phyloP scores from a whole-genome alignment of 768 basidiomycete species.

The Psilocybe sp. region DNA sequence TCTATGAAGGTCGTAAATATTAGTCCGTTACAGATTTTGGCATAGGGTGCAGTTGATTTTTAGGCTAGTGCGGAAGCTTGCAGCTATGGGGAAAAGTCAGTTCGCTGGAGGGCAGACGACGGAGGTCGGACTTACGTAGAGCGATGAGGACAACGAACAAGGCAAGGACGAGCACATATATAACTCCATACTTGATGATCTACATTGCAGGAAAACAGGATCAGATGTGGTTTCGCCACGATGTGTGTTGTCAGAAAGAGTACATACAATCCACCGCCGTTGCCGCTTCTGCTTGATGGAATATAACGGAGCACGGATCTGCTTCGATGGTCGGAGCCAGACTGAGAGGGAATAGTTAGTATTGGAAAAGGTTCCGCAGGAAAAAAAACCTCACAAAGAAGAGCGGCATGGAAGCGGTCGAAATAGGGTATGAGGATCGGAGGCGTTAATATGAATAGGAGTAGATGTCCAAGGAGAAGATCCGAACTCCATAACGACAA shows the following conservation, averaged over 20 bases:
- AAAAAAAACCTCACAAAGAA: conserved; percentile 74
- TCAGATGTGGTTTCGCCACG: neutral
- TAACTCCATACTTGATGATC: conserved; percentile 81
- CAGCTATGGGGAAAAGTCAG: conserved; percentile 37
- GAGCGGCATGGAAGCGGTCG: conserved; percentile 86
- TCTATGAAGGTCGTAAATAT: conserved; percentile 35
- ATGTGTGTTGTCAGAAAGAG: neutral
- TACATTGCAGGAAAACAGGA: conserved; percentile 26
- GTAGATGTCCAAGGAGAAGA: conserved; percentile 81
- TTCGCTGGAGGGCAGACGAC: conserved; percentile 7
- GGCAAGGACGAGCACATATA: conserved; percentile 69
- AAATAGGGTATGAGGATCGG: conserved; percentile 89
- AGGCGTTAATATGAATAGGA: conserved; percentile 88
- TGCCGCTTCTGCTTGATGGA: conserved; percentile 87
- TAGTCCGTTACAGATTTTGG: conserved; percentile 56
- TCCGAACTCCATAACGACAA: conserved; percentile 94
- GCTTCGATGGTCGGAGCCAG: conserved; percentile 94
- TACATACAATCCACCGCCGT: conserved; percentile 82
- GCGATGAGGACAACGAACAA: conserved; percentile 76
- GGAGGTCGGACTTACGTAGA: conserved; percentile 54
- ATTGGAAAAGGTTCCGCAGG: neutral
- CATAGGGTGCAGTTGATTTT: conserved; percentile 66
- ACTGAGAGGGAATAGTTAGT: conserved; percentile 42
- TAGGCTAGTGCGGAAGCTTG: conserved; percentile 57
- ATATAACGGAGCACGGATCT: conserved; percentile 90